phyloP scores from a whole-genome alignment of 495 filamentous ascomycete species.

The Podospora comata region DNA sequence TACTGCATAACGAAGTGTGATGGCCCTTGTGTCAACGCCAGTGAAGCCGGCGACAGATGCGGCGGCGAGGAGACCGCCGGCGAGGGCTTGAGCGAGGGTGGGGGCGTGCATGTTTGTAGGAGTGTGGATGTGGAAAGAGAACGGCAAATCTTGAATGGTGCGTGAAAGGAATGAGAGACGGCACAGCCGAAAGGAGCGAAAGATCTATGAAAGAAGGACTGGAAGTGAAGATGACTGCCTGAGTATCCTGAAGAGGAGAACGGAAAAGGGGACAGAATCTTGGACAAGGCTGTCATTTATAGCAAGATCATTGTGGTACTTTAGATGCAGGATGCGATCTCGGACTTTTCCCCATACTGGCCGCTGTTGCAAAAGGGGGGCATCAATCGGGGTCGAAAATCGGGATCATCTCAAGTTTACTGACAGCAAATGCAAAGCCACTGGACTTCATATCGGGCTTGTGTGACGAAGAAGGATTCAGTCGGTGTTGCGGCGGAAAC shows the following conservation, averaged over 20 bases:
- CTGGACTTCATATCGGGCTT: not conserved
- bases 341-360: not conserved
- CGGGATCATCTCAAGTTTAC: not conserved
- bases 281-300: not conserved
- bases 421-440: not conserved
- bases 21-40: not conserved
- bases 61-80: conserved; percentile 1
- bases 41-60: not conserved
- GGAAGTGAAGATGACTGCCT: not conserved
- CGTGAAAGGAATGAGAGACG: not conserved
- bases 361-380: not conserved
- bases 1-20: conserved; percentile 5
- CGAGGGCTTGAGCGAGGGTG: conserved; percentile 4
- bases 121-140: not conserved
- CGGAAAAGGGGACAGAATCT: not conserved
- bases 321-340: not conserved
- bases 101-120: not conserved
- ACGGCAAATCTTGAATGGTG: not conserved
- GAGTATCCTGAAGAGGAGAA: not conserved
- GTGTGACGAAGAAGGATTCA: not conserved
- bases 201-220: not conserved
- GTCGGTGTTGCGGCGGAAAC: not conserved
- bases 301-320: not conserved
- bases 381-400: not conserved
- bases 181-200: not conserved